Conservation (phyloP, 306 rosid genomes). For the Quillaja saponaria region DNA sequence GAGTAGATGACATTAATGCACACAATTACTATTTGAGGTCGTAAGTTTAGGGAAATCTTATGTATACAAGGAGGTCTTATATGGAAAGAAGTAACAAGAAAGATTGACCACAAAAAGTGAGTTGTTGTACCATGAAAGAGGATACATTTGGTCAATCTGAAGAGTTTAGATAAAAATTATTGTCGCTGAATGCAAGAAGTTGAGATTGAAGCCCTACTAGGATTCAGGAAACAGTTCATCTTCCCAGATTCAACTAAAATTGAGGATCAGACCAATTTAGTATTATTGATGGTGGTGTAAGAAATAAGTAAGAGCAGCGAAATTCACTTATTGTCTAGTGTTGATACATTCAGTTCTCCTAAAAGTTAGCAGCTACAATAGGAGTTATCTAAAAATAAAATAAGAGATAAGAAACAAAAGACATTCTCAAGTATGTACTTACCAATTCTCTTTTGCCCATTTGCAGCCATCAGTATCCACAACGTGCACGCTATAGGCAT, state of each 20-base stretch:
- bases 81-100: too few species aligned
- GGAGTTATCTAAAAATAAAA: too few species aligned
- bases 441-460: conserved; percentile 95
- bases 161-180: too few species aligned
- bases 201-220: background rate
- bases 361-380: too few species aligned
- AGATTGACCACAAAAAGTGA: background rate
- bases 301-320: background rate
- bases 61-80: background rate
- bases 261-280: conserved; percentile 15
- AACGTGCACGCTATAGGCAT: conserved; percentile 84
- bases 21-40: too few species aligned
- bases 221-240: background rate
- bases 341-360: too few species aligned
- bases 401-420: too few species aligned
- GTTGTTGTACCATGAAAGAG: background rate
- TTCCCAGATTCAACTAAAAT: conserved; percentile 1
- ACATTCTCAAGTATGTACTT: conserved; percentile 30
- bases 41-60: background rate
- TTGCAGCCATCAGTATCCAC: conserved; percentile 88
- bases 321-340: too few species aligned
- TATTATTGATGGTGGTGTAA: conserved; percentile 5
- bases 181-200: too few species aligned
- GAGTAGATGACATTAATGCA: too few species aligned
- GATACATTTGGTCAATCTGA: background rate